These are phyloP conservation scores for Daldinia grandis DNA, from an alignment of 495 filamentous ascomycete genomes.

Conservation along the genomic window DNA sequence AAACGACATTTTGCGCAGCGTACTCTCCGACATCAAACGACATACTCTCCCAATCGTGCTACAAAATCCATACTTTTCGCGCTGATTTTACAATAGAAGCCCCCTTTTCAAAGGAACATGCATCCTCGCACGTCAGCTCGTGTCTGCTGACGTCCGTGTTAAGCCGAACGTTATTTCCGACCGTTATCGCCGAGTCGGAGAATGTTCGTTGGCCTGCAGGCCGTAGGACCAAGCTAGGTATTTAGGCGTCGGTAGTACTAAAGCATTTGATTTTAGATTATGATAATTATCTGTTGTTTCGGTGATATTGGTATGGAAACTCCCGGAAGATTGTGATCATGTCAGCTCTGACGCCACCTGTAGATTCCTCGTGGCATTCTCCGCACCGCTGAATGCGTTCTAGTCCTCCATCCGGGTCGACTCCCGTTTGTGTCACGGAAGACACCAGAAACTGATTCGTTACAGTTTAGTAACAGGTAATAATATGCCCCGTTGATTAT, in stretches of 20 bases:
- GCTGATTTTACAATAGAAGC: slow-evolving; percentile 44
- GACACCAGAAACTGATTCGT: neutral
- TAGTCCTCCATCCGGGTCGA: slow-evolving; percentile 2
- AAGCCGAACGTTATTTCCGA: slow-evolving; percentile 16
- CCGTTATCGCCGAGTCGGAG: slow-evolving; percentile 14
- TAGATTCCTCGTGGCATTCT: slow-evolving; percentile 21
- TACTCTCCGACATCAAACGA: slow-evolving; percentile 6
- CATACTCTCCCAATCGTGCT: slow-evolving; percentile 14
- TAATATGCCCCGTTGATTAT: neutral
- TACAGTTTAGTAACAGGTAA: slow-evolving; percentile 6
- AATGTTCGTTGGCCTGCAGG: slow-evolving; percentile 24
- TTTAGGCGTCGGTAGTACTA: slow-evolving; percentile 41
- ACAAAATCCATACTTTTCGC: slow-evolving; percentile 30
- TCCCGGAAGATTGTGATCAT: slow-evolving; percentile 31
- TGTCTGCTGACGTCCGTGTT: slow-evolving; percentile 16
- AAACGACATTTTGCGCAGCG: slow-evolving; percentile 26
- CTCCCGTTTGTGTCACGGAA: slow-evolving; percentile 1
- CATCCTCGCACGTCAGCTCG: slow-evolving; percentile 17
- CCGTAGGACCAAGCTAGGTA: slow-evolving; percentile 31
- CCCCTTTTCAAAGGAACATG: slow-evolving; percentile 23
- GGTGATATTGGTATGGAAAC: slow-evolving; percentile 36
- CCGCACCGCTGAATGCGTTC: slow-evolving; percentile 1
- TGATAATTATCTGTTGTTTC: slow-evolving; percentile 13
- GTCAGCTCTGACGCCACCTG: slow-evolving; percentile 38
- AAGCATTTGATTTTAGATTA: slow-evolving; percentile 37